These are phyloP conservation scores for Backusella parvicylindrica DNA, from an alignment of 192 early-diverging fungal genomes.

Conservation along the genomic window DNA sequence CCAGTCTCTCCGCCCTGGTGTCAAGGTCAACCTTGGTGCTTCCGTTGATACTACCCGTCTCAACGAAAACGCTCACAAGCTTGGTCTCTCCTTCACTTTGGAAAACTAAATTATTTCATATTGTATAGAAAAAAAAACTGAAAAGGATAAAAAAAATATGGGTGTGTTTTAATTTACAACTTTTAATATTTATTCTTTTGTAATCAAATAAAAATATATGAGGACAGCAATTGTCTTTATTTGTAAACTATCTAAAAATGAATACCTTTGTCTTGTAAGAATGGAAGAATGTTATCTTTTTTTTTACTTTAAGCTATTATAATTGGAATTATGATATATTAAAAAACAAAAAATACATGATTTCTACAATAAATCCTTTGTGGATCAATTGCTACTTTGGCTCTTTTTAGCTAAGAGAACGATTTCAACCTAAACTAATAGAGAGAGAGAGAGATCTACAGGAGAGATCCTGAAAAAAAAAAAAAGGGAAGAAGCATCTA, in stretches of 20 bases:
- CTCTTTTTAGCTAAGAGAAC: too few species aligned
- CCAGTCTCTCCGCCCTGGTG: conserved; percentile 87
- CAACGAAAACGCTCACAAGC: conserved; percentile 92
- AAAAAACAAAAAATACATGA: too few species aligned
- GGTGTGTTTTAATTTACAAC: neutral
- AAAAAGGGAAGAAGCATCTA: too few species aligned
- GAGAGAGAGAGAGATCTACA: too few species aligned
- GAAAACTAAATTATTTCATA: conserved; percentile 70
- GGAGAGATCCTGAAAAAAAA: too few species aligned
- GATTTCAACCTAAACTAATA: too few species aligned
- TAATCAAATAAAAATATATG: neutral
- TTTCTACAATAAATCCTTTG: too few species aligned
- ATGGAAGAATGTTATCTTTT: too few species aligned
- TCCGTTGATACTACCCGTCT: conserved; percentile 92
- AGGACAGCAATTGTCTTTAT: neutral
- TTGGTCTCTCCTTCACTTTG: conserved; percentile 88
- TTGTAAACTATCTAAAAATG: neutral
- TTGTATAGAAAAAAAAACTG: neutral
- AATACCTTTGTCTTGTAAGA: neutral
- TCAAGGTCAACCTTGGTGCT: conserved; percentile 93
- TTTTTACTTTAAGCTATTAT: too few species aligned
- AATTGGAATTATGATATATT: too few species aligned
- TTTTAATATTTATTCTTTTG: neutral
- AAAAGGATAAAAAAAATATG: neutral
- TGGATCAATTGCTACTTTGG: too few species aligned